Percentiles rank a stretch among this genome's conserved stretches.
phyloP scores from a whole-genome alignment of 164 flowering plant species.

The Houttuynia cordata region DNA sequence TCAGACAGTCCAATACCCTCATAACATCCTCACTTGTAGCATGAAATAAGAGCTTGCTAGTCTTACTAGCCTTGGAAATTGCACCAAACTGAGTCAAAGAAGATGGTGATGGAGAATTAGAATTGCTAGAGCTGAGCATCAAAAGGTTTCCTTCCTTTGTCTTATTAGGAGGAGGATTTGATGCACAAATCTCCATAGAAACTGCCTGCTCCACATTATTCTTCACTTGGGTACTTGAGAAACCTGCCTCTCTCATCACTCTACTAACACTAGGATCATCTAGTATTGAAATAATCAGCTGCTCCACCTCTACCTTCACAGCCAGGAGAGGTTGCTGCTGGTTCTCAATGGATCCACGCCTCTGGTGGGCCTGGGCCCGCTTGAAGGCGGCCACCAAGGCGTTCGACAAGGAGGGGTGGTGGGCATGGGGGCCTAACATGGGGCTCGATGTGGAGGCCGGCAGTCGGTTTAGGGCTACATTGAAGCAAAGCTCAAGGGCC shows the following conservation, averaged over 20 bases:
- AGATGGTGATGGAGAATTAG: slow-evolving; percentile 11
- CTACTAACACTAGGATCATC: slow-evolving; percentile 98
- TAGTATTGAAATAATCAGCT: slow-evolving; percentile 75
- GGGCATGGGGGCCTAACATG: slow-evolving; percentile 32
- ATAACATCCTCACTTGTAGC: slow-evolving; percentile 38
- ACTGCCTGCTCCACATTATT: slow-evolving; percentile 73
- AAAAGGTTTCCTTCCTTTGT: slow-evolving; percentile 33
- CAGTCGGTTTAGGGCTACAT: slow-evolving; percentile 92
- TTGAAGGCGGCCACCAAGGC: slow-evolving; percentile 95
- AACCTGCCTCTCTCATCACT: slow-evolving; percentile 97
- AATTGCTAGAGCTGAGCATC: slow-evolving; percentile 10
- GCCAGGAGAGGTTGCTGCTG: slow-evolving; percentile 83
- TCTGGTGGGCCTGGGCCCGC: slow-evolving; percentile 94
- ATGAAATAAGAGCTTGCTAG: slow-evolving; percentile 11
- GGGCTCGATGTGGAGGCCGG: slow-evolving; percentile 66
- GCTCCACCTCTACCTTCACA: slow-evolving; percentile 84
- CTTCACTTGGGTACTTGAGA: slow-evolving; percentile 86
- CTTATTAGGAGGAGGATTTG: slow-evolving; percentile 20
- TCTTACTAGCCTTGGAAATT: slow-evolving; percentile 7
- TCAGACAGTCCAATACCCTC: slow-evolving; percentile 43
- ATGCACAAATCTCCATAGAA: slow-evolving; percentile 45
- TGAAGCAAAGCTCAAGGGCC: slow-evolving; percentile 96
- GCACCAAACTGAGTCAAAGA: slow-evolving; percentile 8
- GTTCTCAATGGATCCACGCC: slow-evolving; percentile 82
- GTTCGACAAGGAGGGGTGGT: slow-evolving; percentile 75